These are phyloP conservation scores for Oryza meyeriana DNA, from an alignment of 176 grass and related monocot genomes.

Conservation along the genomic window DNA sequence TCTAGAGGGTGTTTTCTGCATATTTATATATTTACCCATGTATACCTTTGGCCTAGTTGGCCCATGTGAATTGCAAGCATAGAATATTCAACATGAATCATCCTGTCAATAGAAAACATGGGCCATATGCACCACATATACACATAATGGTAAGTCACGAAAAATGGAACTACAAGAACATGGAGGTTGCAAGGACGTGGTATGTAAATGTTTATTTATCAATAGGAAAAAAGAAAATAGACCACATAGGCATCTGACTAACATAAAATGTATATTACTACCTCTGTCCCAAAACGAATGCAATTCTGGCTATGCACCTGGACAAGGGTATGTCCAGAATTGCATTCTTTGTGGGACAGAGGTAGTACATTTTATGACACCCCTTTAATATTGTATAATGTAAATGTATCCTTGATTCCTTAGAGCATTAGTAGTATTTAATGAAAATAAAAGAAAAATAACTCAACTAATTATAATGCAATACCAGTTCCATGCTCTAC, in stretches of 20 bases:
- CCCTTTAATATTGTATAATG: neutral
- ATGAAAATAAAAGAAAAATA: neutral
- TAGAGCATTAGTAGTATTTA: neutral
- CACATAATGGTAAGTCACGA: neutral
- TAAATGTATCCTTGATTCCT: neutral
- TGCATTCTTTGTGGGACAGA: too few relatives aligned
- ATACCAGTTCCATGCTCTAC: slow-evolving; percentile 18
- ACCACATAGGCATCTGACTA: neutral
- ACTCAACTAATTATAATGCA: slow-evolving; percentile 2
- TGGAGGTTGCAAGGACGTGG: neutral
- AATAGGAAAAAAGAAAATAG: neutral
- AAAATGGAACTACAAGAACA: neutral
- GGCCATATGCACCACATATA: neutral
- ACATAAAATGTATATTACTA: neutral
- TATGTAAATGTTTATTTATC: neutral
- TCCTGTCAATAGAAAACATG: neutral
- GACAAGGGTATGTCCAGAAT: too few relatives aligned
- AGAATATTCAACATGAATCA: too few relatives aligned
- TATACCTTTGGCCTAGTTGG: too few relatives aligned
- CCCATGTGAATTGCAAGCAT: too few relatives aligned
- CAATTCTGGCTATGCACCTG: too few relatives aligned
- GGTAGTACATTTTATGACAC: neutral
- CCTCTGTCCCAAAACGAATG: too few relatives aligned
- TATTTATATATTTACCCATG: too few relatives aligned
- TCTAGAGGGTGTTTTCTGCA: too few relatives aligned